A percentile compares a stretch with the other conserved stretches of the same genome.
Evolutionary conservation across 2,329 filamentous ascomycete species (phyloP).

Genomic region (Thielaviopsis populi): DNA sequence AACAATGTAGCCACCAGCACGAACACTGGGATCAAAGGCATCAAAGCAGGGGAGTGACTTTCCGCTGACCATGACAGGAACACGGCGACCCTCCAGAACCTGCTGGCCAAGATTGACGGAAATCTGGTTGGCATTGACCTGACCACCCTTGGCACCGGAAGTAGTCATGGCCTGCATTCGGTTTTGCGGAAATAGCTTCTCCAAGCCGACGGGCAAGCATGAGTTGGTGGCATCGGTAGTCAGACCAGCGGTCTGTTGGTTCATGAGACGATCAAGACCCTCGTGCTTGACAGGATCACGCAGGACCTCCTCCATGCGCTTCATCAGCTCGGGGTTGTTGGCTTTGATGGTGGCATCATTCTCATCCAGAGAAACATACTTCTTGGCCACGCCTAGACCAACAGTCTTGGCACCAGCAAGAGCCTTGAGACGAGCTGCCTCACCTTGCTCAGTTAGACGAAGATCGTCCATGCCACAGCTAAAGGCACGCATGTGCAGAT

Average conservation of each 20-base stretch:
- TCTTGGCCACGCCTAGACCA: constrained; percentile 65
- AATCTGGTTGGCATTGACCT: constrained; percentile 92
- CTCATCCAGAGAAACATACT: constrained; percentile 72
- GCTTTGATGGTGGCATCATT: constrained; percentile 46
- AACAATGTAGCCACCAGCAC: constrained; percentile 85
- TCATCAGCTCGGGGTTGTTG: constrained; percentile 28
- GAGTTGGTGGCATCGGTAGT: constrained; percentile 64
- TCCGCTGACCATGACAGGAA: constrained; percentile 94
- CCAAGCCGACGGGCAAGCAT: constrained; percentile 67
- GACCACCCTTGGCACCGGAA: constrained; percentile 83
- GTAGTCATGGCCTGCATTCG: constrained; percentile 99
- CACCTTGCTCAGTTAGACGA: constrained; percentile 65
- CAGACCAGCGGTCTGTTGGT: constrained; percentile 50
- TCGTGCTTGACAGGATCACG: constrained; percentile 84
- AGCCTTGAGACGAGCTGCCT: constrained; percentile 52
- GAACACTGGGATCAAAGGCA: constrained; percentile 74
- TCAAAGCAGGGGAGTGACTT: constrained; percentile 91
- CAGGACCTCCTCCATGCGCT: constrained; percentile 71
- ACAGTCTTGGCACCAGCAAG: constrained; percentile 51
- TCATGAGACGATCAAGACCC: constrained; percentile 78
- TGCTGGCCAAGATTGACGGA: constrained; percentile 96
- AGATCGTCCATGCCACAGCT: constrained; percentile 96
- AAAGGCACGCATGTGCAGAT: constrained; percentile 86
- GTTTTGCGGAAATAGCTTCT: constrained; percentile 88
- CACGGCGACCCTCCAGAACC: constrained; percentile 83